Evolutionary conservation across 257 asterid species (phyloP).

Genomic region (Pogostemon cablin): DNA sequence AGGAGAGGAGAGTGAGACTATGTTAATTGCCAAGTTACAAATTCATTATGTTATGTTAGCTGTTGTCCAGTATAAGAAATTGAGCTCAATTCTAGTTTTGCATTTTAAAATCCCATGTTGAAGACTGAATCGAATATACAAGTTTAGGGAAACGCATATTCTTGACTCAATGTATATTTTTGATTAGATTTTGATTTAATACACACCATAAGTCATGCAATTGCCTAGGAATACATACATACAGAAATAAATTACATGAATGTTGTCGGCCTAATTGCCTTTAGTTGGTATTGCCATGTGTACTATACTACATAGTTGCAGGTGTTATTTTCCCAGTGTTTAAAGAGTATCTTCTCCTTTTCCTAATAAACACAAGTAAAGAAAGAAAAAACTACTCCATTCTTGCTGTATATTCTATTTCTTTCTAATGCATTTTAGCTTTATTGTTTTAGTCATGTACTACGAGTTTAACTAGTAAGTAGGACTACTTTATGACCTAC

Average conservation of each 20-base stretch:
- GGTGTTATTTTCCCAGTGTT: conserved; percentile 29
- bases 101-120: too few relatives aligned
- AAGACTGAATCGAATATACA: too few relatives aligned
- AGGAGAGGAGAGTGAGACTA: too few relatives aligned
- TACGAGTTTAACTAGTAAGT: too few relatives aligned
- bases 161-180: background rate
- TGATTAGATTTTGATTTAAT: conserved; percentile 11
- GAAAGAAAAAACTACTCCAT: background rate
- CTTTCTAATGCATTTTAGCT: too few relatives aligned
- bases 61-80: too few relatives aligned
- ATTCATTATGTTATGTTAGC: too few relatives aligned
- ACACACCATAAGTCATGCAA: conserved; percentile 1
- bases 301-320: conserved; percentile 12
- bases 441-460: too few relatives aligned
- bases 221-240: conserved; percentile 26
- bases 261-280: conserved; percentile 45
- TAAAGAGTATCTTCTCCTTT: background rate
- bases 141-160: background rate
- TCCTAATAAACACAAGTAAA: too few relatives aligned
- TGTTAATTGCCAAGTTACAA: too few relatives aligned
- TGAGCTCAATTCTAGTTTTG: too few relatives aligned
- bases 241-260: conserved; percentile 17
- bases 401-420: too few relatives aligned
- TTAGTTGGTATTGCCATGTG: conserved; percentile 30
- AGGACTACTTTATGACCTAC: background rate